phyloP scores from a whole-genome alignment of 2,329 filamentous ascomycete species.

The Phoma sp. region DNA sequence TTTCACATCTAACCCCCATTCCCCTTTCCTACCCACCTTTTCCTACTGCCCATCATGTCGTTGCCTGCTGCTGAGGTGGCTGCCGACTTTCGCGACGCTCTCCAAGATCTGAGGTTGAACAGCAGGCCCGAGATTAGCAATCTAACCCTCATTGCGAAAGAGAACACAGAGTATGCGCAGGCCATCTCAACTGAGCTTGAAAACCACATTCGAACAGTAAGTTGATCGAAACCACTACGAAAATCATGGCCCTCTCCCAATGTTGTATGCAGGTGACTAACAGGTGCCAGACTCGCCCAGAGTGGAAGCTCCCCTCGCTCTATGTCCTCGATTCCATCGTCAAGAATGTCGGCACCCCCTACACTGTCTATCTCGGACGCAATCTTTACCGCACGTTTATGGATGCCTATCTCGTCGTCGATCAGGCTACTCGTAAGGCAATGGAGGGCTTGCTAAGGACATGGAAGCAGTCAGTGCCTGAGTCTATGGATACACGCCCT shows the following conservation, averaged over 20 bases:
- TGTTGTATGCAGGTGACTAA: conserved; percentile 21
- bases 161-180: conserved; percentile 94
- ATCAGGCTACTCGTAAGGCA: conserved; percentile 80
- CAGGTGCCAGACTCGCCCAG: conserved; percentile 76
- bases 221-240: conserved; percentile 47
- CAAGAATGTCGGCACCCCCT: conserved; percentile 97
- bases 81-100: conserved; percentile 90
- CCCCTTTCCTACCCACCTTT: conserved; percentile 23
- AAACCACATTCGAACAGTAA: conserved; percentile 93
- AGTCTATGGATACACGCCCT: conserved; percentile 88
- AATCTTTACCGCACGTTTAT: conserved; percentile 95
- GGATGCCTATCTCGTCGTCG: conserved; percentile 92
- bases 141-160: conserved; percentile 94
- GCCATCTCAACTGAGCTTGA: conserved; percentile 90
- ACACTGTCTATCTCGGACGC: conserved; percentile 91
- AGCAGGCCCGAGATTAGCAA: conserved; percentile 96
- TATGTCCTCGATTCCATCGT: conserved; percentile 98
- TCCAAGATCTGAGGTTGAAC: conserved; percentile 91
- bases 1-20: conserved; percentile 35
- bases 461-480: conserved; percentile 96
- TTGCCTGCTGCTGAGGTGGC: conserved; percentile 83
- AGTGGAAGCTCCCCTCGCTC: conserved; percentile 91
- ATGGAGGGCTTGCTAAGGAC: conserved; percentile 98
- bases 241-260: conserved; percentile 49
- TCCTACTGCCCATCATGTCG: conserved; percentile 65